phyloP scores from a whole-genome alignment of 2,329 filamentous ascomycete genomes.

The Neofusicoccum parvum region DNA sequence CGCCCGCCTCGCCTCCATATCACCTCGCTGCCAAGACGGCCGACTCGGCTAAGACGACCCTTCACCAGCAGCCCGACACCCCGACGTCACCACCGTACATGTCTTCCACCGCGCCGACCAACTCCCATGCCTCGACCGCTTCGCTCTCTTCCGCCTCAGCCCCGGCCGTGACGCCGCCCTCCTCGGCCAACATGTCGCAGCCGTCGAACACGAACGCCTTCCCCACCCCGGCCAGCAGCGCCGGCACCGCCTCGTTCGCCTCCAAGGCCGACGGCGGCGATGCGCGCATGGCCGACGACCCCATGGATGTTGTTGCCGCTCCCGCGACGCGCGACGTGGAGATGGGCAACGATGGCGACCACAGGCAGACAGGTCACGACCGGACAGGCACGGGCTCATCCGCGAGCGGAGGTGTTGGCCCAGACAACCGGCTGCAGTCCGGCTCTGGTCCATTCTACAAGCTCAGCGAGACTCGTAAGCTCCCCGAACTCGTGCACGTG shows the following conservation, averaged over 20 bases:
- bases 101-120: slow-evolving; percentile 48
- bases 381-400: slow-evolving; percentile 39
- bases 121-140: slow-evolving; percentile 24
- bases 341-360: slow-evolving; percentile 31
- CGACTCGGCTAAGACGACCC: slow-evolving; percentile 44
- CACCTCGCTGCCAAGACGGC: slow-evolving; percentile 38
- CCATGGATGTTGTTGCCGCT: slow-evolving; percentile 9
- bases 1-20: slow-evolving; percentile 47
- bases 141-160: slow-evolving; percentile 30
- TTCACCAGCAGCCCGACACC: slow-evolving; percentile 46
- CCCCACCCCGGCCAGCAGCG: slow-evolving; percentile 43
- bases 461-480: slow-evolving; percentile 39
- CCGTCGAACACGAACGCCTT: slow-evolving; percentile 31
- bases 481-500: slow-evolving; percentile 27
- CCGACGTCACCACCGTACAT: slow-evolving; percentile 51
- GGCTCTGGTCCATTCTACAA: slow-evolving; percentile 38
- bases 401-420: slow-evolving; percentile 25
- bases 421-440: slow-evolving; percentile 31
- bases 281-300: slow-evolving; percentile 43
- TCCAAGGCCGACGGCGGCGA: slow-evolving; percentile 46
- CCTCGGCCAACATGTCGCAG: slow-evolving; percentile 43
- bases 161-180: slow-evolving; percentile 44
- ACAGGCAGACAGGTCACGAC: slow-evolving; percentile 51
- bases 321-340: slow-evolving; percentile 28
- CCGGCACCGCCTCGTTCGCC: slow-evolving; percentile 33